Conservation (phyloP, 805 yeast genomes). For the Yamadazyma ubonensis region DNA sequence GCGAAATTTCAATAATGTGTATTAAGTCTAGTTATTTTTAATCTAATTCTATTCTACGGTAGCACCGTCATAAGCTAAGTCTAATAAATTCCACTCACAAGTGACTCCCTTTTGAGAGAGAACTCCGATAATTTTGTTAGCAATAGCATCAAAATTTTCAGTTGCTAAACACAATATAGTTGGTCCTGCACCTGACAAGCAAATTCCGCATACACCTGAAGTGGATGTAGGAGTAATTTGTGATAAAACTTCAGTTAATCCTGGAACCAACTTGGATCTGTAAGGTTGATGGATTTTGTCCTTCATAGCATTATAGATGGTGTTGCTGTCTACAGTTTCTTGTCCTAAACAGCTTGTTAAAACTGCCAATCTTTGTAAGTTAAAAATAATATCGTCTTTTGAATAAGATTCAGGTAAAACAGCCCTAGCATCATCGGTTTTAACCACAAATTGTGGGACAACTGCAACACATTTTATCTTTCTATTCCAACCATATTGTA, state of each 20-base stretch:
- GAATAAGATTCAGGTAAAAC: conserved; percentile 82
- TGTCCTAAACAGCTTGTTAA: conserved; percentile 89
- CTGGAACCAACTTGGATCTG: conserved; percentile 88
- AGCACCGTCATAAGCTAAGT: conserved; percentile 88
- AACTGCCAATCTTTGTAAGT: conserved; percentile 89
- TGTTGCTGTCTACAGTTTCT: conserved; percentile 74
- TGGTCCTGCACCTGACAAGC: conserved; percentile 98
- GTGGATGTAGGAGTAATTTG: conserved; percentile 79
- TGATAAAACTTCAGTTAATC: conserved; percentile 74
- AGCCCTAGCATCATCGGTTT: conserved; percentile 87
- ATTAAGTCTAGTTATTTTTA: not conserved
- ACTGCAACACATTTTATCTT: conserved; percentile 85
- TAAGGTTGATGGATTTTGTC: conserved; percentile 98
- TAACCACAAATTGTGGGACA: conserved; percentile 91
- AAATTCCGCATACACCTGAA: conserved; percentile 87
- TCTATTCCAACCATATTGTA: conserved; percentile 78
- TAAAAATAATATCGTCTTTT: conserved; percentile 82
- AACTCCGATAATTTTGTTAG: conserved; percentile 66
- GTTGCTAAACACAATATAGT: conserved; percentile 94
- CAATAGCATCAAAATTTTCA: conserved; percentile 79
- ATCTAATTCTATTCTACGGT: conserved; percentile 13
- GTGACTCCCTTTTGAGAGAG: conserved; percentile 64
- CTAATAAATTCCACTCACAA: conserved; percentile 82
- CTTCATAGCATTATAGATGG: conserved; percentile 94
- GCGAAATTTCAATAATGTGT: conserved; percentile 4